These are phyloP conservation scores for Cenococcum geophilum DNA, from an alignment of 495 filamentous ascomycete genomes.

Conservation along the genomic window DNA sequence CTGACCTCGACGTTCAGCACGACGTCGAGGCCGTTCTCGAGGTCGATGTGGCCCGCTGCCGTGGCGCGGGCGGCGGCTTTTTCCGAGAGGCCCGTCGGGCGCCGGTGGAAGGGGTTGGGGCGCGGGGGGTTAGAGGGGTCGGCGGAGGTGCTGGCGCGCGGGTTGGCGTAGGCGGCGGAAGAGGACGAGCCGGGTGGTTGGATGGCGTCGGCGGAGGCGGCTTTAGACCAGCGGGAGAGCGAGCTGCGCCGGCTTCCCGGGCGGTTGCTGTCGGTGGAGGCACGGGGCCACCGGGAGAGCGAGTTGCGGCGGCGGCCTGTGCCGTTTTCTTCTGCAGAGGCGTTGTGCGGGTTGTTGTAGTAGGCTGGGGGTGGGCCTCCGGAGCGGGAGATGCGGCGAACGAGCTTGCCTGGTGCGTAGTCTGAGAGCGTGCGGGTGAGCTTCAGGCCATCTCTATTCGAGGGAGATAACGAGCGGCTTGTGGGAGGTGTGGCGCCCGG, in stretches of 20 bases:
- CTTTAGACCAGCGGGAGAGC: conserved; percentile 18
- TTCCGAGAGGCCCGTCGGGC: conserved; percentile 60
- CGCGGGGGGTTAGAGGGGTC: conserved; percentile 28
- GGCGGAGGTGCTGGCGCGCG: conserved; percentile 8
- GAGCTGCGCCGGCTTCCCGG: conserved; percentile 21
- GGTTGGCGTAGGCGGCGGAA: not conserved
- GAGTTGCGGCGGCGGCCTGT: conserved; percentile 24
- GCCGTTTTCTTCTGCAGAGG: conserved; percentile 14
- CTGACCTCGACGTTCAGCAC: conserved; percentile 81
- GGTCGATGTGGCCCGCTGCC: conserved; percentile 47
- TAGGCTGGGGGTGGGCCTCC: conserved; percentile 25
- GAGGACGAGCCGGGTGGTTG: not conserved
- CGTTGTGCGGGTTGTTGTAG: conserved; percentile 28
- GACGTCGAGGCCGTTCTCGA: conserved; percentile 76
- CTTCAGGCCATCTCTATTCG: conserved; percentile 7
- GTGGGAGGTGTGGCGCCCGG: conserved; percentile 68
- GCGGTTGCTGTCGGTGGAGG: conserved; percentile 10
- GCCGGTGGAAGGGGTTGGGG: conserved; percentile 58
- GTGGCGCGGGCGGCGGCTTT: conserved; percentile 47
- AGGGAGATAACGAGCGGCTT: conserved; percentile 44
- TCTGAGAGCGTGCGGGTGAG: conserved; percentile 23
- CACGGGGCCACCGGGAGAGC: conserved; percentile 20
- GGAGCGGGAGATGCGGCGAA: conserved; percentile 30
- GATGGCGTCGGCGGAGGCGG: conserved; percentile 8
- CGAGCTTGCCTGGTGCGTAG: conserved; percentile 27